A percentile compares a stretch with the other conserved stretches of the same genome.
Conservation (phyloP, 192 early-diverging fungal genomes). For the Coemansia sp. region DNA sequence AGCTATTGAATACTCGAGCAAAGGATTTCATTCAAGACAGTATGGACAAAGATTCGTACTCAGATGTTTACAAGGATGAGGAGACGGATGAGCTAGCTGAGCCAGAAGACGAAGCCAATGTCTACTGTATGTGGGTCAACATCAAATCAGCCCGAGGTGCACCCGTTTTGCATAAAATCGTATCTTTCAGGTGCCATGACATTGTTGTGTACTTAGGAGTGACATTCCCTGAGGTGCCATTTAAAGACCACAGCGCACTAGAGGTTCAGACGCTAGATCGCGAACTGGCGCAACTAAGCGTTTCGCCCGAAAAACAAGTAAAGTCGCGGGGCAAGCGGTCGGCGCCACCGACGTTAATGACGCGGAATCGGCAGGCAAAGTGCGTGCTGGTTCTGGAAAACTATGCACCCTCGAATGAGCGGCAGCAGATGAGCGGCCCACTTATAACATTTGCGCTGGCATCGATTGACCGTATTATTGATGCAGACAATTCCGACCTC, state of each 20-base stretch:
- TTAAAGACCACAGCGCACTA: slow-evolving; percentile 17
- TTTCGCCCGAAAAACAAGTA: slow-evolving; percentile 5
- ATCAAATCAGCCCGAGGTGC: slow-evolving; percentile 19
- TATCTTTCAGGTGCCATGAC: slow-evolving; percentile 42
- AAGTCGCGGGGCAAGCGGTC: slow-evolving; percentile 1
- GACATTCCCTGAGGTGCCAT: slow-evolving; percentile 34
- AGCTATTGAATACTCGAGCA: slow-evolving; percentile 21
- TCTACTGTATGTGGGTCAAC: slow-evolving; percentile 43
- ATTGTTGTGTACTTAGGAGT: slow-evolving; percentile 26
- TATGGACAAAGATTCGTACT: slow-evolving; percentile 15
- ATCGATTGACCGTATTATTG: slow-evolving; percentile 28
- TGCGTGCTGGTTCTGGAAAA: slow-evolving; percentile 39
- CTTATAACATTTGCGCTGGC: slow-evolving; percentile 33
- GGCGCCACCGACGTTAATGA: slow-evolving; percentile 16
- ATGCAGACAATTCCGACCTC: slow-evolving; percentile 31
- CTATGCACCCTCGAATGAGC: slow-evolving; percentile 7
- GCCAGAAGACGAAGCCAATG: slow-evolving; percentile 27
- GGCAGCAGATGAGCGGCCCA: slow-evolving; percentile 19
- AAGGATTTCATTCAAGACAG: slow-evolving; percentile 36
- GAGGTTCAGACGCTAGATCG: slow-evolving; percentile 47
- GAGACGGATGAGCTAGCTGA: slow-evolving; percentile 10
- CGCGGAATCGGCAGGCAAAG: slow-evolving; percentile 23
- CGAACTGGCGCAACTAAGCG: slow-evolving; percentile 21
- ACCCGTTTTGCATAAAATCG: slow-evolving; percentile 27
- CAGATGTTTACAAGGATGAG: slow-evolving; percentile 25